phyloP scores from a whole-genome alignment of 1,284 basidiomycete species.

The Dichomitus squalens region DNA sequence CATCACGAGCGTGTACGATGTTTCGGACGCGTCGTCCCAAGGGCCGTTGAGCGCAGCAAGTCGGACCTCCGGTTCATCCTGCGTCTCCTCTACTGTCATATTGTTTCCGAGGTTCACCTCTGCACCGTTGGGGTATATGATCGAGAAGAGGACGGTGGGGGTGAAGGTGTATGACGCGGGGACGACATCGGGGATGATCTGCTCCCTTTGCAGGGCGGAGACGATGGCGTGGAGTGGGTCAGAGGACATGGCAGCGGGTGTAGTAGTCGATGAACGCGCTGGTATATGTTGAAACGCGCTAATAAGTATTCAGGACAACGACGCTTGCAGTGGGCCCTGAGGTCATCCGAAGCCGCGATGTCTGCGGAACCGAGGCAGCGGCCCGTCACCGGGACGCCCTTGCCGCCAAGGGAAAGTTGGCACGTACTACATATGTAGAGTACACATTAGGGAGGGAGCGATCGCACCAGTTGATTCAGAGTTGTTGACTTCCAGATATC shows the following conservation, averaged over 20 bases:
- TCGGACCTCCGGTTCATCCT: slow-evolving; percentile 53
- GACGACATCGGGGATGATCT: slow-evolving; percentile 62
- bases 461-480: too few species aligned
- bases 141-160: slow-evolving; percentile 55
- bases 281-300: neutral
- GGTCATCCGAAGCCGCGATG: too few species aligned
- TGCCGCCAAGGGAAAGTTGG: too few species aligned
- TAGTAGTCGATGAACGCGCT: neutral
- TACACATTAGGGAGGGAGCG: too few species aligned
- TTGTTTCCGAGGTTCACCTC: slow-evolving; percentile 54
- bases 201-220: slow-evolving; percentile 40
- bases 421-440: too few species aligned
- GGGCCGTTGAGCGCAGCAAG: slow-evolving; percentile 48
- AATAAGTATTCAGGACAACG: too few species aligned
- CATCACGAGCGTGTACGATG: slow-evolving; percentile 64
- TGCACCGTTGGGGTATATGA: slow-evolving; percentile 51
- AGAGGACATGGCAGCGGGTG: slow-evolving; percentile 14
- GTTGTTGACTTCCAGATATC: too few species aligned
- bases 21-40: slow-evolving; percentile 36
- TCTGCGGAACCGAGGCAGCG: too few species aligned
- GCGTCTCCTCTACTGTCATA: slow-evolving; percentile 47
- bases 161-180: slow-evolving; percentile 41
- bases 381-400: too few species aligned
- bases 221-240: slow-evolving; percentile 47
- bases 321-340: too few species aligned